Base-by-base conservation (phyloP, 257 asterid species). In the Euphrasia confusa region DNA sequence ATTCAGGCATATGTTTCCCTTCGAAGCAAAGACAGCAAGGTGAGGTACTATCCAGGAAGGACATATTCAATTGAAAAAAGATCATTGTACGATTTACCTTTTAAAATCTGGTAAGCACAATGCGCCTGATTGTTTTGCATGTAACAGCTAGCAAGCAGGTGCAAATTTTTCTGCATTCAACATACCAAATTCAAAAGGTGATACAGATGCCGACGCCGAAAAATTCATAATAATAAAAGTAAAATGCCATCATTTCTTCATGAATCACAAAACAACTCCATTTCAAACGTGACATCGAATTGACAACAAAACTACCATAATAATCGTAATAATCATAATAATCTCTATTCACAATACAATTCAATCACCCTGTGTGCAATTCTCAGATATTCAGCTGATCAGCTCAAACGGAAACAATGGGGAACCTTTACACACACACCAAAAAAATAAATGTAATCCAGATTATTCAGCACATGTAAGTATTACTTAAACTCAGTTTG, bases 111-210 rank as follows among this genome's bases (percentile, higher is more conserved):
- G 71, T 92, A 86, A 49, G 98, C 97, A 48, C 90, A 82, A 73
- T 92, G 83, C 24, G 97, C 85, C 76, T 92, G 97, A 77, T 88
- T 84, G 80, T 81, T 86, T 58, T 82, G 95, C 81, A 92, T 73
- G 87, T 86, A 92, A 74, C 98, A 92, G 71, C 77, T 75, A n/a
- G 97, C 95, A 67, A 92, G 89, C 55, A 92, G 73, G 81, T 84
- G 93, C 78, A 76, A 69, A 70, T 92, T 92, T 71, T 78, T 83
- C 97, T 91, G 95, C 84, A 79, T 63, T 67, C 53, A 63, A 52
- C 50, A 72, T 18, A 64, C 61, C 8, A 8, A 64, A 37, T 53
- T 71, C 64, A 52, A 30, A 30, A 63, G 63, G 60, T 53, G 70
- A 71, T 61, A 44, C 58, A 66, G 24, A 48, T 24, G 39, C 5